Evolutionary conservation across 2,329 filamentous ascomycete genomes (phyloP).

Genomic region (Ascochyta fabae): DNA sequence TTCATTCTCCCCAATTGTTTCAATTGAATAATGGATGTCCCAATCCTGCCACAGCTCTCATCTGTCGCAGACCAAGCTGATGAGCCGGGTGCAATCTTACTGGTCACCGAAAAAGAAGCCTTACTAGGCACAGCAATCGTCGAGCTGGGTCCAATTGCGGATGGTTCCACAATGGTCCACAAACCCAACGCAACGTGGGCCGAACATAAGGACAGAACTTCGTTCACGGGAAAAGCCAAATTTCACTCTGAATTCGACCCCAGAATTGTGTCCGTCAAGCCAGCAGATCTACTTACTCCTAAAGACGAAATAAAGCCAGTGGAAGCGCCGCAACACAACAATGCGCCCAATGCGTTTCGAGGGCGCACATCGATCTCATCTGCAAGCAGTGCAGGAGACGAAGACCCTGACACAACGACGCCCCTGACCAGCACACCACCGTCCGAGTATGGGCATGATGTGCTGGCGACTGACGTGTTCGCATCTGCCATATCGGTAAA

Average conservation of each 20-base stretch:
- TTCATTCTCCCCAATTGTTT: neutral
- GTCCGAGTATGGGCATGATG: conserved; percentile 10
- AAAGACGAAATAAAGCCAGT: neutral
- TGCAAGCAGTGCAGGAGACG: conserved; percentile 8
- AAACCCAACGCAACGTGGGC: neutral
- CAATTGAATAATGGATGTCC: neutral
- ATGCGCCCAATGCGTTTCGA: neutral
- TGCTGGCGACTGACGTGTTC: neutral
- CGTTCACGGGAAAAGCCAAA: neutral
- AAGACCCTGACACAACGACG: conserved; percentile 5
- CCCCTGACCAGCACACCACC: conserved; percentile 22
- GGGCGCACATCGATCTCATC: conserved; percentile 4
- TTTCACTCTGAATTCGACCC: neutral
- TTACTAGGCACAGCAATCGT: neutral
- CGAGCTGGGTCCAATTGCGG: neutral
- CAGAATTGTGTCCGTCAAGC: neutral
- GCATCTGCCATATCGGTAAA: neutral
- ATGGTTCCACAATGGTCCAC: neutral
- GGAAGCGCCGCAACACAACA: neutral
- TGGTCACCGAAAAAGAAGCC: neutral
- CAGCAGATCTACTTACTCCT: neutral
- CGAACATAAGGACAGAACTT: neutral
- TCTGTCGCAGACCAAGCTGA: neutral
- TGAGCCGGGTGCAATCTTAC: too few relatives aligned
- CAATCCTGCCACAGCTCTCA: too few relatives aligned